phyloP scores from a whole-genome alignment of 345 rosid species.

The Durio zibethinus region DNA sequence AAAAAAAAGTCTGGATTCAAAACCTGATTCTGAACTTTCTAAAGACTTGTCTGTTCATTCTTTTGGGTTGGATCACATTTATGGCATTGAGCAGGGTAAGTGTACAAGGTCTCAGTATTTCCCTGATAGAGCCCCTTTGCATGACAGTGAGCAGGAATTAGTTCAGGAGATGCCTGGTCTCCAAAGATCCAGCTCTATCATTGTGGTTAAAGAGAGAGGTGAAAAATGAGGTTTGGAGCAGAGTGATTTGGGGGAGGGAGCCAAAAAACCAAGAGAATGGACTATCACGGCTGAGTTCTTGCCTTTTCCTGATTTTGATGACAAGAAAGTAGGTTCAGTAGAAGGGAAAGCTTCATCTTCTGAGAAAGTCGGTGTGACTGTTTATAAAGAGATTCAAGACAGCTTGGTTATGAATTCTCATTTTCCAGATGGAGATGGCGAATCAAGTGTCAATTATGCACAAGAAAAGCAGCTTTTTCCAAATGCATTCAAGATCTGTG shows the following conservation, averaged over 20 bases:
- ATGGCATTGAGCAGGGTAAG: conserved; percentile 38
- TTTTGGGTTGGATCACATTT: conserved; percentile 31
- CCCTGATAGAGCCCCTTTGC: conserved; percentile 42
- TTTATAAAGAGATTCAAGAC: conserved; percentile 30
- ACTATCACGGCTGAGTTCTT: conserved; percentile 32
- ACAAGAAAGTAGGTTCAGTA: conserved; percentile 23
- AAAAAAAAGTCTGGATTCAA: conserved; percentile 28
- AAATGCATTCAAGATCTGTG: conserved; percentile 82
- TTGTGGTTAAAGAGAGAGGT: conserved; percentile 45
- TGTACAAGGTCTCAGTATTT: conserved; percentile 62
- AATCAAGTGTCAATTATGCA: conserved; percentile 38
- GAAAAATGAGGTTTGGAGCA: conserved; percentile 60
- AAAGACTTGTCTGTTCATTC: conserved; percentile 25
- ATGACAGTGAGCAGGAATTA: conserved; percentile 39
- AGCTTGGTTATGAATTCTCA: conserved; percentile 29
- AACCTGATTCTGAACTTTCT: conserved; percentile 37
- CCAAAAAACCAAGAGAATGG: conserved; percentile 74
- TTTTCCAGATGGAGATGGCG: conserved; percentile 29
- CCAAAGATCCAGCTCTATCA: conserved; percentile 49
- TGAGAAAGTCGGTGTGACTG: conserved; percentile 25
- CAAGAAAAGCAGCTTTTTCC: conserved; percentile 80
- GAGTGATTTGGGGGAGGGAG: conserved; percentile 43
- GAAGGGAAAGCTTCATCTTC: conserved; percentile 31
- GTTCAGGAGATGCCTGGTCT: conserved; percentile 36
- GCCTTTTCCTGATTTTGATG: conserved; percentile 29